Conservation (phyloP, 1,139 yeast genomes). For the Scheffersomyces parashehatae region DNA sequence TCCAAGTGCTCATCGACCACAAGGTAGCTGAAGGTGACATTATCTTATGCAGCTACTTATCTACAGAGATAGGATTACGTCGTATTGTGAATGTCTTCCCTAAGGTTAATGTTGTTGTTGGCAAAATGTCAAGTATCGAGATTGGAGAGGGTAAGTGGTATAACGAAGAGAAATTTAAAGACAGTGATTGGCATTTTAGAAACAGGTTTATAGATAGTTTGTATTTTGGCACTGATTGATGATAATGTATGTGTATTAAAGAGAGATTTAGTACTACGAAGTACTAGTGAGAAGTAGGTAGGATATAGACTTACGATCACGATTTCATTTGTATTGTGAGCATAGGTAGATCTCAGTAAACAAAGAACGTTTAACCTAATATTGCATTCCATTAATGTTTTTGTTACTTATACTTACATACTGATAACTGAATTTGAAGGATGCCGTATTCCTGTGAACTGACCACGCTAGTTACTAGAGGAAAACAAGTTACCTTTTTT, state of each 20-base stretch:
- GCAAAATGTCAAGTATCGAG: constrained; percentile 54
- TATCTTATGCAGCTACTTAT: constrained; percentile 67
- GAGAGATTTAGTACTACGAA: neutral
- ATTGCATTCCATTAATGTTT: too few species aligned
- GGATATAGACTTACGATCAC: too few species aligned
- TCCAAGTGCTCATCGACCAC: constrained; percentile 83
- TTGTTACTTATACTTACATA: too few species aligned
- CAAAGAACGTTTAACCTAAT: too few species aligned
- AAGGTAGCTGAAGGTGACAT: constrained; percentile 66
- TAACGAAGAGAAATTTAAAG: constrained; percentile 39
- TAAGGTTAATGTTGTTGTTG: constrained; percentile 65
- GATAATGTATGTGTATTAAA: neutral
- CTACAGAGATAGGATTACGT: constrained; percentile 81
- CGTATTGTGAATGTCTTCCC: constrained; percentile 77
- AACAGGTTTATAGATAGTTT: constrained; percentile 72
- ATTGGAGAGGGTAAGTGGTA: constrained; percentile 23
- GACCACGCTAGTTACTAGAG: too few species aligned
- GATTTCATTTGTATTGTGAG: too few species aligned
- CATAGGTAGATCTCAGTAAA: too few species aligned
- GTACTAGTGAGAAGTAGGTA: too few species aligned
- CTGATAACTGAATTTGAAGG: too few species aligned
- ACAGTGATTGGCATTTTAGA: constrained; percentile 62
- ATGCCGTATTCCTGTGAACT: too few species aligned
- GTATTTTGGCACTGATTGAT: constrained; percentile 71
- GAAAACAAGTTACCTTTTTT: too few species aligned